A percentile compares a stretch with the other conserved stretches of the same genome.
Evolutionary conservation across 352 stramenopile species (phyloP).

Genomic region (Globisporangium recalcitrans): DNA sequence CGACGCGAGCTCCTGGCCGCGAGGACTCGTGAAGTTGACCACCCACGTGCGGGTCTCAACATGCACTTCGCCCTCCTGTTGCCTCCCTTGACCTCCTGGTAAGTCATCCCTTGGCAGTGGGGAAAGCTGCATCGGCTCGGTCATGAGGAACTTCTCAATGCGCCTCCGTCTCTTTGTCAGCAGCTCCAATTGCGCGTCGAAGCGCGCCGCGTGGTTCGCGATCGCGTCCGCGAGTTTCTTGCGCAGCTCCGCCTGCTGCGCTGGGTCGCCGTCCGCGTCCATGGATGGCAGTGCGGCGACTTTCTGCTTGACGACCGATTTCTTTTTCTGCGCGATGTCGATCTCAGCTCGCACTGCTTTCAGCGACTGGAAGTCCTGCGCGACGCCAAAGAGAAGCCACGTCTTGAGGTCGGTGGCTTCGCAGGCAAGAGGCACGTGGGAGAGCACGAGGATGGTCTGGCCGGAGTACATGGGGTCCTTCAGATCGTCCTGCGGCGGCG

Average conservation of each 20-base stretch:
- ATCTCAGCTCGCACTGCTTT: conserved; percentile 31
- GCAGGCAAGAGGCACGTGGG: conserved; percentile 47
- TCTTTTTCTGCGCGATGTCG: conserved; percentile 31
- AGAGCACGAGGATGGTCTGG: conserved; percentile 42
- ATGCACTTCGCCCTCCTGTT: neutral
- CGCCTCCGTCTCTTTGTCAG: conserved; percentile 29
- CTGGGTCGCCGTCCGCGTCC: conserved; percentile 32
- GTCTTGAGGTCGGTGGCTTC: conserved; percentile 42
- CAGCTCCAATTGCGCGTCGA: conserved; percentile 34
- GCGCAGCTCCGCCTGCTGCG: conserved; percentile 48
- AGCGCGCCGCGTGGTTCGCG: conserved; percentile 27
- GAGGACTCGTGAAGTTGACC: conserved; percentile 43
- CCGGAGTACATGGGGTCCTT: conserved; percentile 54
- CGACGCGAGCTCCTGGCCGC: conserved; percentile 35
- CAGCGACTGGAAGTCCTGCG: conserved; percentile 53
- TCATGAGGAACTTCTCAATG: conserved; percentile 47
- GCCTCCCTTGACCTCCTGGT: neutral
- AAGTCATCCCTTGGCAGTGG: conserved; percentile 27
- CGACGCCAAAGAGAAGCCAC: conserved; percentile 60
- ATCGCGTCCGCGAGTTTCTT: conserved; percentile 51
- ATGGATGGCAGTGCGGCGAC: conserved; percentile 40
- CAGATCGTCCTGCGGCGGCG: conserved; percentile 50
- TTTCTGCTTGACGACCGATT: conserved; percentile 48
- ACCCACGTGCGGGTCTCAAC: conserved; percentile 55
- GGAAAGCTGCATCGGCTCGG: conserved; percentile 46